Evolutionary conservation across 768 basidiomycete species (phyloP).

Genomic region (Mycena galopus): DNA sequence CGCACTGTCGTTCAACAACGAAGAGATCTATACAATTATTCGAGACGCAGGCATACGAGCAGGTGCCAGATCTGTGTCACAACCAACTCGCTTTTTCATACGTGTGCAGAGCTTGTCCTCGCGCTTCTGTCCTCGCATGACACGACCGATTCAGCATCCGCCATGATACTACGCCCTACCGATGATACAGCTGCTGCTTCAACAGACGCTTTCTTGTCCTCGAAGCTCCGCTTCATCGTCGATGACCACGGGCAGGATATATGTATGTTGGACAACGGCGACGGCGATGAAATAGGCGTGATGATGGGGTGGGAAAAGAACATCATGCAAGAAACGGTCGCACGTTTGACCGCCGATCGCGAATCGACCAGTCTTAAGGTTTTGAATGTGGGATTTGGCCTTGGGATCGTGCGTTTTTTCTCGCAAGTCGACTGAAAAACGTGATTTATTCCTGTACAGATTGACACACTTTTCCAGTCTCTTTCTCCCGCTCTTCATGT

Average conservation of each 20-base stretch:
- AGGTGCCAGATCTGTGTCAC: constrained; percentile 62
- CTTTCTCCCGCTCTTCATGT: constrained; percentile 80
- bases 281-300: constrained; percentile 90
- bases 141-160: constrained; percentile 48
- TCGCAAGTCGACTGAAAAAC: constrained; percentile 4
- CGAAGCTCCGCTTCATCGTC: constrained; percentile 73
- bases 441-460: constrained; percentile 58
- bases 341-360: constrained; percentile 68
- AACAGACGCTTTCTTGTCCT: constrained; percentile 77
- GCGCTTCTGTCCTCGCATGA: constrained; percentile 66
- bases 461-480: constrained; percentile 85
- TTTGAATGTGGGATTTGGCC: constrained; percentile 93
- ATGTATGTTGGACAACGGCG: constrained; percentile 74
- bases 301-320: constrained; percentile 99
- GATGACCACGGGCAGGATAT: constrained; percentile 87
- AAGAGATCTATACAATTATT: constrained; percentile 79
- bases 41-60: constrained; percentile 94
- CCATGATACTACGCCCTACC: constrained; percentile 59
- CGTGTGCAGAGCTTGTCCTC: constrained; percentile 75
- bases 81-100: constrained; percentile 19
- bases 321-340: constrained; percentile 90
- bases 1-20: constrained; percentile 87
- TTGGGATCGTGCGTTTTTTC: constrained; percentile 81
- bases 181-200: constrained; percentile 74
- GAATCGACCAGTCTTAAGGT: constrained; percentile 70